These are phyloP conservation scores for Penicillium parvum DNA, from an alignment of 495 filamentous ascomycete species.

Conservation along the genomic window DNA sequence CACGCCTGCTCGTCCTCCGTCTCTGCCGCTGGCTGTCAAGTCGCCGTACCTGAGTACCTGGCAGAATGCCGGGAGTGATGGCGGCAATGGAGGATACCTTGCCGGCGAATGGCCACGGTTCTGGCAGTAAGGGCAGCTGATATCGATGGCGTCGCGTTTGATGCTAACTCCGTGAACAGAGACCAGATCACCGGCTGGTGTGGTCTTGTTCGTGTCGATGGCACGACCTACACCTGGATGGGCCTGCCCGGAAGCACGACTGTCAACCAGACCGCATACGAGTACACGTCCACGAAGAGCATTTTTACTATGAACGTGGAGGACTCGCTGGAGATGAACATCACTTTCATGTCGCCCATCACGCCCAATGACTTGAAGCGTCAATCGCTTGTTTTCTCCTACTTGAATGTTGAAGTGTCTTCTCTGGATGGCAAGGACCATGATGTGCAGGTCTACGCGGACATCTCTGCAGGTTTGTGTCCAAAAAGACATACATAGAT, in stretches of 20 bases:
- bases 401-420: conserved; percentile 49
- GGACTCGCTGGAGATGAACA: conserved; percentile 45
- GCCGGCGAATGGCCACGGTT: conserved; percentile 55
- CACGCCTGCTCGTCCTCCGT: conserved; percentile 51
- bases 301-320: conserved; percentile 52
- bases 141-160: background rate
- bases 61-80: conserved; percentile 48
- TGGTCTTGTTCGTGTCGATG: conserved; percentile 55
- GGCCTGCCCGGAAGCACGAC: conserved; percentile 35
- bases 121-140: conserved; percentile 44
- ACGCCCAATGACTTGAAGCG: conserved; percentile 52
- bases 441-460: conserved; percentile 55
- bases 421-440: conserved; percentile 50
- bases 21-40: conserved; percentile 53
- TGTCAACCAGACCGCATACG: conserved; percentile 49
- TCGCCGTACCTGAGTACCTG: conserved; percentile 57
- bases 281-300: conserved; percentile 57
- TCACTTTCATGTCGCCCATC: conserved; percentile 56
- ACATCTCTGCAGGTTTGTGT: conserved; percentile 57
- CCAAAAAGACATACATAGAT: background rate
- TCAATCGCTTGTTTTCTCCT: conserved; percentile 54
- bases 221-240: conserved; percentile 54
- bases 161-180: conserved; percentile 18
- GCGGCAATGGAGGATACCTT: conserved; percentile 55
- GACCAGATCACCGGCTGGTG: conserved; percentile 51